Evolutionary conservation across 1,284 basidiomycete species (phyloP).

Genomic region (Caloboletus inedulis): DNA sequence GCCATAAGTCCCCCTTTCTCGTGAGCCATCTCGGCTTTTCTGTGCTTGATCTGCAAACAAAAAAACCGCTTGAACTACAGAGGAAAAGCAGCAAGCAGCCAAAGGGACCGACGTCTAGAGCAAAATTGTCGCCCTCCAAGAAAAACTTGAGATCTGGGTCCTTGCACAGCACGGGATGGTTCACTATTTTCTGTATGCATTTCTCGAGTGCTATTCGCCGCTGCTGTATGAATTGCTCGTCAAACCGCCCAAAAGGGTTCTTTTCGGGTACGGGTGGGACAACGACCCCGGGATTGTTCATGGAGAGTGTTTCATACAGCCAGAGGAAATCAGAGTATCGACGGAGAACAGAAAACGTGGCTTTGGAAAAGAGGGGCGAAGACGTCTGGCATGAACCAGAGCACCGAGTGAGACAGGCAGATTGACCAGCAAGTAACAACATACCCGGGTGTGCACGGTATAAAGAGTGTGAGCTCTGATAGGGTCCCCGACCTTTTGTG

Average conservation of each 20-base stretch:
- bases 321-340: conserved; percentile 98
- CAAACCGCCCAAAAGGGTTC: conserved; percentile 87
- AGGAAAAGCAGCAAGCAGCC: neutral
- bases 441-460: conserved; percentile 83
- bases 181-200: conserved; percentile 84
- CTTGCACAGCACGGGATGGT: conserved; percentile 82
- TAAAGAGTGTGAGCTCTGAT: conserved; percentile 93
- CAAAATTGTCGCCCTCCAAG: conserved; percentile 83
- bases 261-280: conserved; percentile 98
- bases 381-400: conserved; percentile 55
- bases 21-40: conserved; percentile 71
- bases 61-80: neutral
- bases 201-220: conserved; percentile 82
- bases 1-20: conserved; percentile 78
- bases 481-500: conserved; percentile 90
- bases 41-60: conserved; percentile 73
- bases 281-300: conserved; percentile 95
- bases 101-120: conserved; percentile 62
- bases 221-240: conserved; percentile 84
- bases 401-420: neutral
- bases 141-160: conserved; percentile 86
- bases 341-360: conserved; percentile 85
- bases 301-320: conserved; percentile 87
- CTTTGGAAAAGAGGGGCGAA: conserved; percentile 77
- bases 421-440: conserved; percentile 21